Percentiles rank a stretch among this genome's conserved stretches.
These are phyloP conservation scores for Aureobasidium sp. DNA, from an alignment of 2,329 filamentous ascomycete genomes.

Conservation along the genomic window DNA sequence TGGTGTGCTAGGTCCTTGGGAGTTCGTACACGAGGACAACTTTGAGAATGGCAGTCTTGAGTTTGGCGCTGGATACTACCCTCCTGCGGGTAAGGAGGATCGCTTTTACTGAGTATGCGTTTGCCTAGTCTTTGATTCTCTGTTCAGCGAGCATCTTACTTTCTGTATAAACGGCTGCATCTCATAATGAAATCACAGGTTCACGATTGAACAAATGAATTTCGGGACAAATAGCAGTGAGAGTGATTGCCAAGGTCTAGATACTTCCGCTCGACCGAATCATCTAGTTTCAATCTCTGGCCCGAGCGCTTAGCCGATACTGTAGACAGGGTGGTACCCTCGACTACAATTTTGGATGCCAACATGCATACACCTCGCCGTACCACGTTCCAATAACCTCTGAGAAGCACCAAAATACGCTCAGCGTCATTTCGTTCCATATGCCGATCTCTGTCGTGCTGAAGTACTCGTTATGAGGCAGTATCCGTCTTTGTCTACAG, in stretches of 20 bases:
- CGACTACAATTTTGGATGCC: background rate
- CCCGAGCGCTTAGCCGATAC: background rate
- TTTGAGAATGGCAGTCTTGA: conserved; percentile 39
- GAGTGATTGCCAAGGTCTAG: background rate
- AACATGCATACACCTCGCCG: too few species aligned
- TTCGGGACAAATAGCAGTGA: background rate
- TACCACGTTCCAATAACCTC: background rate
- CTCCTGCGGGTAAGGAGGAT: conserved; percentile 29
- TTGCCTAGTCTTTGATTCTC: background rate
- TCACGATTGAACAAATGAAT: background rate
- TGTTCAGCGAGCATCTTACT: too few species aligned
- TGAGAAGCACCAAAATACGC: too few species aligned
- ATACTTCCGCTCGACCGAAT: background rate
- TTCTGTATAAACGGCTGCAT: background rate
- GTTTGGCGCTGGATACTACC: conserved; percentile 41
- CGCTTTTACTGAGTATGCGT: conserved; percentile 23
- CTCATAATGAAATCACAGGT: background rate
- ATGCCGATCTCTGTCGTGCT: too few species aligned
- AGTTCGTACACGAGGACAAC: conserved; percentile 28
- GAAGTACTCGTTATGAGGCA: too few species aligned
- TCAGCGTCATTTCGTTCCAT: too few species aligned
- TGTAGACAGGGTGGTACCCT: background rate
- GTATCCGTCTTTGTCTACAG: too few species aligned
- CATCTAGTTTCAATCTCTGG: background rate
- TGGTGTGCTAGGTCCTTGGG: conserved; percentile 29